These are phyloP conservation scores for Sugiyamaella castrensis DNA, from an alignment of 1,139 yeast species.

Conservation along the genomic window DNA sequence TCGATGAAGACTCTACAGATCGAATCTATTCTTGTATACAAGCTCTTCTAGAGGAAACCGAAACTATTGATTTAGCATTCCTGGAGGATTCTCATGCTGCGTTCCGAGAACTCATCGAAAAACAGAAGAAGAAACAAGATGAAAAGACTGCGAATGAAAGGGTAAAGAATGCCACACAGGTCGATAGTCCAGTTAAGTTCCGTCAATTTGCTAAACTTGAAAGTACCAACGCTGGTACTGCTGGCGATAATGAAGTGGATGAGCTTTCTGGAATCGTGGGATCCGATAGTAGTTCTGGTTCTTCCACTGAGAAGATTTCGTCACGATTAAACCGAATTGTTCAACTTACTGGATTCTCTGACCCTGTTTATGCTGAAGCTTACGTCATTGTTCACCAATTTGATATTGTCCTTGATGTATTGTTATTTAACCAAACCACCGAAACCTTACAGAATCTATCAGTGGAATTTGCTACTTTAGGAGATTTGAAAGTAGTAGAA, in stretches of 20 bases:
- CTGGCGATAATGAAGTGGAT: constrained; percentile 37
- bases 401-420: constrained; percentile 90
- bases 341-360: constrained; percentile 95
- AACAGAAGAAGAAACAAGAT: constrained; percentile 53
- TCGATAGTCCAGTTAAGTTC: constrained; percentile 78
- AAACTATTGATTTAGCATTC: constrained; percentile 65
- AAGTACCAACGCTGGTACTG: constrained; percentile 43
- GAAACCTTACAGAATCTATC: constrained; percentile 86
- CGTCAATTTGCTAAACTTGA: constrained; percentile 71
- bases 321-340: constrained; percentile 85
- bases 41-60: constrained; percentile 63
- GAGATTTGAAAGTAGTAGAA: constrained; percentile 93
- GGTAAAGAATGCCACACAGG: constrained; percentile 70
- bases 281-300: constrained; percentile 42
- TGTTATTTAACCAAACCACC: constrained; percentile 91
- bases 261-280: constrained; percentile 47
- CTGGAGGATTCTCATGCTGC: constrained; percentile 87
- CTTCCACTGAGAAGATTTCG: constrained; percentile 50
- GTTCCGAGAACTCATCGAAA: constrained; percentile 59
- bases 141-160: constrained; percentile 57
- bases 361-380: constrained; percentile 97
- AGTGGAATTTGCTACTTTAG: constrained; percentile 94
- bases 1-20: constrained; percentile 94
- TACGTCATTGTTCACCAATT: constrained; percentile 92
- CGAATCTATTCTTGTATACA: constrained; percentile 82